Conservation (phyloP, 192 early-diverging fungal genomes). For the Coemansia sp. region DNA sequence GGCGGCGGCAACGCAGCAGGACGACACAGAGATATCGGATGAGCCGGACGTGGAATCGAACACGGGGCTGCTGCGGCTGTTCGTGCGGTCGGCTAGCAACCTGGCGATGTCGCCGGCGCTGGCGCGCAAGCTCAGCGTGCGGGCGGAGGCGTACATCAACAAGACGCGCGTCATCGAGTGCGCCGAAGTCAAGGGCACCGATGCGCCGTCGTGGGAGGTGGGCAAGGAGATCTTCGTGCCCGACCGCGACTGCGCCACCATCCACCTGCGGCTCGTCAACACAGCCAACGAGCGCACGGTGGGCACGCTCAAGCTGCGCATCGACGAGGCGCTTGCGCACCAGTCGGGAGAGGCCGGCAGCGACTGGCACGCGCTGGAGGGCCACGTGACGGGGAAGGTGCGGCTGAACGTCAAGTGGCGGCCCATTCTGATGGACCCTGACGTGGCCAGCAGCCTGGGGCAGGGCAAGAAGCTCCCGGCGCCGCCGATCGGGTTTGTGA, state of each 20-base stretch:
- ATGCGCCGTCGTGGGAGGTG: constrained; percentile 80
- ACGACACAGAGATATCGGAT: constrained; percentile 42
- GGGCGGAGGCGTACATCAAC: constrained; percentile 64
- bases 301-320: constrained; percentile 37
- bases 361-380: constrained; percentile 69
- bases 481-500: constrained; percentile 76
- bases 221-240: constrained; percentile 70
- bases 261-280: constrained; percentile 65
- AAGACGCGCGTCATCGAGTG: constrained; percentile 55
- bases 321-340: constrained; percentile 49
- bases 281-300: constrained; percentile 28
- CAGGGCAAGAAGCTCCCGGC: constrained; percentile 47
- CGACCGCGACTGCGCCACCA: constrained; percentile 61
- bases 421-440: constrained; percentile 74
- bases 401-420: constrained; percentile 74
- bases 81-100: constrained; percentile 67
- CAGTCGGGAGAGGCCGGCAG: constrained; percentile 46
- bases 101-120: constrained; percentile 50
- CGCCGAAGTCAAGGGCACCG: constrained; percentile 67
- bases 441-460: constrained; percentile 52
- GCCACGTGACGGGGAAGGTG: constrained; percentile 56
- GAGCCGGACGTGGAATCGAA: constrained; percentile 60
- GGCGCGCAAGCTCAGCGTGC: constrained; percentile 55
- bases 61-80: constrained; percentile 70
- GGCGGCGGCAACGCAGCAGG: not conserved